Evolutionary conservation across 2,329 filamentous ascomycete genomes (phyloP).

Genomic region (Fusarium clavum): DNA sequence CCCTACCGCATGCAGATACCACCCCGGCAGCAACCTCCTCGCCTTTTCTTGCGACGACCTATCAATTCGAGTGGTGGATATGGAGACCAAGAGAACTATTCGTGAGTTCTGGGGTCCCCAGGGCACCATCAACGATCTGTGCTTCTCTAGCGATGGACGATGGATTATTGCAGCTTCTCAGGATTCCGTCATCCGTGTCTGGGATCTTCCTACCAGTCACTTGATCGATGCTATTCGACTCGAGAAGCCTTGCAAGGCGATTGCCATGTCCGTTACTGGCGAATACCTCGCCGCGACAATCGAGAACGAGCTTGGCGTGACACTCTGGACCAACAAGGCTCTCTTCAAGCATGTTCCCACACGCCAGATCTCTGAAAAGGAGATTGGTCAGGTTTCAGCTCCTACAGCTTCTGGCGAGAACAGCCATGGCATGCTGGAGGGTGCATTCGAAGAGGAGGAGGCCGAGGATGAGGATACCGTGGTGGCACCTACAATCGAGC

Average conservation of each 20-base stretch:
- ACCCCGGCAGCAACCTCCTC: conserved; percentile 83
- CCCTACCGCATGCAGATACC: conserved; percentile 82
- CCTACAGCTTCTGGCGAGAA: conserved; percentile 88
- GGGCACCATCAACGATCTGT: conserved; percentile 80
- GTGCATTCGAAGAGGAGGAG: conserved; percentile 72
- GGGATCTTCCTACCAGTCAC: conserved; percentile 96
- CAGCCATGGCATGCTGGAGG: conserved; percentile 79
- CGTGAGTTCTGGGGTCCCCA: conserved; percentile 90
- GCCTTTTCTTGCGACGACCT: conserved; percentile 91
- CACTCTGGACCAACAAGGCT: conserved; percentile 94
- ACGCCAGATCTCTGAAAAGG: conserved; percentile 82
- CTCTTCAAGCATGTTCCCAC: conserved; percentile 91
- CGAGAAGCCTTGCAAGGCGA: conserved; percentile 80
- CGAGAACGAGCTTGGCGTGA: conserved; percentile 85
- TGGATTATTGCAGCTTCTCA: conserved; percentile 93
- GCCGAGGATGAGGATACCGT: conserved; percentile 66
- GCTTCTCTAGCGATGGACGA: conserved; percentile 91
- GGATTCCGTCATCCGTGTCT: conserved; percentile 84
- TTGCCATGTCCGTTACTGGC: conserved; percentile 89
- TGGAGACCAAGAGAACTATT: conserved; percentile 89
- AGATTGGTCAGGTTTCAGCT: conserved; percentile 72
- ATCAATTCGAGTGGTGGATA: conserved; percentile 88
- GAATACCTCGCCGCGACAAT: conserved; percentile 95
- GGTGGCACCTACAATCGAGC: conserved; percentile 72
- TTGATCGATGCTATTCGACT: conserved; percentile 92